Conservation (phyloP, 371 early-diverging fungal species). For the Circinella umbellata region DNA sequence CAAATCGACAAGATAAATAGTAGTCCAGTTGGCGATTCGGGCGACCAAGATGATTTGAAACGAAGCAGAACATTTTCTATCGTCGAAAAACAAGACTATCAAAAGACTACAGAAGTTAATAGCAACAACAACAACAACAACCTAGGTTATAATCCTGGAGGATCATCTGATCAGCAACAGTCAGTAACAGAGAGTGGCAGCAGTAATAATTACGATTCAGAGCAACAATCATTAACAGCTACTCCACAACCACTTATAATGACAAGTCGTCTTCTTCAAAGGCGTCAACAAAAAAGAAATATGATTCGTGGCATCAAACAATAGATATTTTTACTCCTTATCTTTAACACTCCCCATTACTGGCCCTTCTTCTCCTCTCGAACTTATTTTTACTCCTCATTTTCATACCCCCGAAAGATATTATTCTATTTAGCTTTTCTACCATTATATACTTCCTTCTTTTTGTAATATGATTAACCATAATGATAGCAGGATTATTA, state of each 20-base stretch:
- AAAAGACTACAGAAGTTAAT: background rate
- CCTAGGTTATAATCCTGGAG: too few species aligned
- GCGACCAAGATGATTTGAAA: constrained; percentile 8
- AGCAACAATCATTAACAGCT: background rate
- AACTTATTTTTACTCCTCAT: too few species aligned
- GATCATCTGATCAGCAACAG: too few species aligned
- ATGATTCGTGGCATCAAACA: constrained; percentile 2
- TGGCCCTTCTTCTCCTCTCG: too few species aligned
- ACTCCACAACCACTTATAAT: background rate
- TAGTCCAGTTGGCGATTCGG: background rate
- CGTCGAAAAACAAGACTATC: background rate
- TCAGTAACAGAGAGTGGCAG: too few species aligned
- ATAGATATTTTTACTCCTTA: background rate
- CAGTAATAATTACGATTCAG: background rate
- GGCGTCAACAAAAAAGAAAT: background rate
- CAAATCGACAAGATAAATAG: background rate
- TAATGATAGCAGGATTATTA: too few species aligned
- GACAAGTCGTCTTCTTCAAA: background rate
- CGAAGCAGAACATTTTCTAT: constrained; percentile 23
- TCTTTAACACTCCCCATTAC: background rate
- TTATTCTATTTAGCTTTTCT: too few species aligned
- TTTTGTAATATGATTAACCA: too few species aligned
- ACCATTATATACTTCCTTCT: too few species aligned
- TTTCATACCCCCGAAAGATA: too few species aligned
- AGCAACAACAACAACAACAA: background rate